Evolutionary conservation across 305 asterid genomes (phyloP), one percentile per base, ranked within the genome.

Genomic region (Stenogyne calaminthoides): DNA sequence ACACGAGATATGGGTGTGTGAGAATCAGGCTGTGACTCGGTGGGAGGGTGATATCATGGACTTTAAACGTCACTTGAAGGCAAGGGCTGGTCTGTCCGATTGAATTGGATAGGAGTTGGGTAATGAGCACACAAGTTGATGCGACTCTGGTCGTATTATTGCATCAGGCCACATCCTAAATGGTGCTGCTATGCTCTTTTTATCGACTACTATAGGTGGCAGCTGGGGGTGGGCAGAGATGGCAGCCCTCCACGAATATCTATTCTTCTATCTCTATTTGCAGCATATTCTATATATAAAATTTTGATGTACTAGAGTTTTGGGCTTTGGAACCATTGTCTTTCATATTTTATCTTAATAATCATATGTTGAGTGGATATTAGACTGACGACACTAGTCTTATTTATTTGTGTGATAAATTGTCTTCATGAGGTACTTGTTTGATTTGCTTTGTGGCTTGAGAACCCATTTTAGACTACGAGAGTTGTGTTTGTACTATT

Each of bases 41-140:
- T 95, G 98, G 99, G 88, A 80, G 69, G 98, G 97, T 22, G 98
- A 88, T 76, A 95, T 95, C 60, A 95, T 93, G 97, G 95, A 84
- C 73, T 95, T 95, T 71, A 95, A 95, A 93, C 77, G 80, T 78
- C 98, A 95, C 77, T 77, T 95, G 84, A 89, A 83, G 88, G 72
- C 77, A 0, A 91, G 86, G 78, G 84, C 98, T 8, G 99, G 97
- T 7, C 58, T 92, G 76, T 81, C 80, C 6, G 81, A 80, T 47
- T 88, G 75, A 81, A 72, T 19, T 7, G 1, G 58, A 6, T 40
- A 32, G 18, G 11, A 0, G 47, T 37, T 32, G 6, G n/a, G 8
- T 12, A 20, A 66, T 52, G 70, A 60, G 64, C 70, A 22, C 58
- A 36, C 64, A 55, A 70, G 73, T 51, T 70, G 42, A 15, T 39